Percentiles rank a stretch among this genome's conserved stretches.
phyloP scores from a whole-genome alignment of 1,139 yeast species.

The Geotrichum restrictum region DNA sequence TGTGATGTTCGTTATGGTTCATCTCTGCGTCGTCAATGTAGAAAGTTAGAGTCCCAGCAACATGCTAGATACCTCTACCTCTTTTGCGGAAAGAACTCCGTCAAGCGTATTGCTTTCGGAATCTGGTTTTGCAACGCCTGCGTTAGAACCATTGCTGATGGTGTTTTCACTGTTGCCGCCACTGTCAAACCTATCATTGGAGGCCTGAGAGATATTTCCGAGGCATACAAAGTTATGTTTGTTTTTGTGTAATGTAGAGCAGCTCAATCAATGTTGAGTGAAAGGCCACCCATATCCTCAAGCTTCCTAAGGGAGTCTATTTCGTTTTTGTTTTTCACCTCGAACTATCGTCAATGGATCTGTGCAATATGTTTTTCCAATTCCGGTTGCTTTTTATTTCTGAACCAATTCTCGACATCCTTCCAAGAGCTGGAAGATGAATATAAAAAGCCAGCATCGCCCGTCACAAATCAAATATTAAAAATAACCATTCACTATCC shows the following conservation, averaged over 20 bases:
- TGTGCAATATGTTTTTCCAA: too few relatives aligned
- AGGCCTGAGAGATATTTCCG: constrained; percentile 99
- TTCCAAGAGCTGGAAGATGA: too few relatives aligned
- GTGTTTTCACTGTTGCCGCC: constrained; percentile 99
- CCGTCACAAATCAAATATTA: too few relatives aligned
- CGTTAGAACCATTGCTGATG: constrained; percentile 97
- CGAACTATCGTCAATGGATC: too few relatives aligned
- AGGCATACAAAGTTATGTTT: constrained; percentile 63
- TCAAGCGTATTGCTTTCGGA: constrained; percentile 97
- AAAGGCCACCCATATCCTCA: background rate
- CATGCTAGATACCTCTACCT: constrained; percentile 99
- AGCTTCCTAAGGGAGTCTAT: too few relatives aligned
- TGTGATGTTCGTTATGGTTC: constrained; percentile 99
- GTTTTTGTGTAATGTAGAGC: constrained; percentile 17
- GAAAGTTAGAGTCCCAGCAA: constrained; percentile 98
- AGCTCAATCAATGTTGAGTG: constrained; percentile 13
- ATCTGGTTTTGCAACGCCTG: constrained; percentile 97
- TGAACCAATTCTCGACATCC: too few relatives aligned
- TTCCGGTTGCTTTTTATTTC: too few relatives aligned
- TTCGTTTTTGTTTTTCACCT: too few relatives aligned
- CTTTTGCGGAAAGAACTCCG: constrained; percentile 99
- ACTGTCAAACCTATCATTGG: constrained; percentile 99
- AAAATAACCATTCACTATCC: too few relatives aligned
- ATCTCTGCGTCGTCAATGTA: constrained; percentile 99
- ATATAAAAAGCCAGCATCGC: too few relatives aligned